Evolutionary conservation across 148 eudicot genomes (phyloP).

Genomic region (Chenopodium suecicum): DNA sequence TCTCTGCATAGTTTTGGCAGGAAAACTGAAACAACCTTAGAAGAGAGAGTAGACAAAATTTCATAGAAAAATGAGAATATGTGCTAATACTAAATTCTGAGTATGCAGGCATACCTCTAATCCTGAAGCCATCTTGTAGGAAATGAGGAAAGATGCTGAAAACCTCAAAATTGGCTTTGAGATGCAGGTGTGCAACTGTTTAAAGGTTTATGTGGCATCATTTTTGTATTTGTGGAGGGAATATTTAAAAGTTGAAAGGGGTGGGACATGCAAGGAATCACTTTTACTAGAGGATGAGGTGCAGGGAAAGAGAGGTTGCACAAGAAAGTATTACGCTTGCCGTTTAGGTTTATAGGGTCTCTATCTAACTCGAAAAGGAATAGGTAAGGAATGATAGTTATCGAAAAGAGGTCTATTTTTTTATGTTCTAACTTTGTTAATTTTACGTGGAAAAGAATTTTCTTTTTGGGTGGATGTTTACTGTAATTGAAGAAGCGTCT

Average conservation of each 20-base stretch:
- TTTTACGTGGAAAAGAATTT: background rate
- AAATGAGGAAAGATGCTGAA: constrained; percentile 27
- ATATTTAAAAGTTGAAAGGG: constrained; percentile 59
- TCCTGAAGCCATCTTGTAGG: constrained; percentile 50
- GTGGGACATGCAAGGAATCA: constrained; percentile 80
- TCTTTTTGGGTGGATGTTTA: constrained; percentile 1
- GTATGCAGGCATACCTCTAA: constrained; percentile 47
- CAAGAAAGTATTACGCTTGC: constrained; percentile 18
- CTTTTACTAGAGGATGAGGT: constrained; percentile 32
- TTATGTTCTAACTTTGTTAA: background rate
- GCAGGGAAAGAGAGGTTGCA: constrained; percentile 14
- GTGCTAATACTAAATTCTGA: constrained; percentile 1
- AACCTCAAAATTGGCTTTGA: constrained; percentile 12
- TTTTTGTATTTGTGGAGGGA: constrained; percentile 56
- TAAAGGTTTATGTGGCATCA: constrained; percentile 33
- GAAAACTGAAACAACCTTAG: constrained; percentile 25
- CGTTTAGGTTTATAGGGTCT: constrained; percentile 22
- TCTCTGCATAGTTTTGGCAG: constrained; percentile 53
- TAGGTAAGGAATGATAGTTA: constrained; percentile 5
- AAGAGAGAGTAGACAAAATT: background rate
- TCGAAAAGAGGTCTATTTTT: background rate
- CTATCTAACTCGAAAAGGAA: constrained; percentile 11
- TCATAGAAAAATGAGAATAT: background rate
- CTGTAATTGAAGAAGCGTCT: constrained; percentile 7
- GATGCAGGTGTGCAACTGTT: constrained; percentile 26